A percentile compares a stretch with the other conserved stretches of the same genome.
Conservation (phyloP, 1,284 basidiomycete species). For the Trichosporon sp. region DNA sequence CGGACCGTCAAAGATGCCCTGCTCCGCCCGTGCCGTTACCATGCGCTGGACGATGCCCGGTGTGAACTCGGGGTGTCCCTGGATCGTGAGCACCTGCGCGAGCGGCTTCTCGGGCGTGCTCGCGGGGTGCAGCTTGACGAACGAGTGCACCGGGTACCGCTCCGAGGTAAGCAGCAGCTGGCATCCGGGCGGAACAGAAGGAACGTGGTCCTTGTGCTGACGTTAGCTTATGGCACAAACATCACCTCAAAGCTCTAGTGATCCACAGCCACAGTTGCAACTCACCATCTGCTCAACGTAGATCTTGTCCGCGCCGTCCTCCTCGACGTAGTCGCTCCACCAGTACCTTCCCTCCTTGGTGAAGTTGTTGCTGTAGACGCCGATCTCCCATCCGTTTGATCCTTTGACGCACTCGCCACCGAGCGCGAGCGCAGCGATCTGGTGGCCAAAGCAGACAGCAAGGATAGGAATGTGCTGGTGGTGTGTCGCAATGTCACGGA, state of each 20-base stretch:
- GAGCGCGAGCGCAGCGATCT: conserved; percentile 60
- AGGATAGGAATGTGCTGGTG: conserved; percentile 49
- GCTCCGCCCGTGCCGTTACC: conserved; percentile 54
- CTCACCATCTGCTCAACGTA: conserved; percentile 35
- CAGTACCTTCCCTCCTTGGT: conserved; percentile 57
- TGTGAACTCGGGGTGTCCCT: conserved; percentile 62
- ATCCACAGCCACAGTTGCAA: not conserved
- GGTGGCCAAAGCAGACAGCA: conserved; percentile 62
- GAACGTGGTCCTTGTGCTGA: conserved; percentile 59
- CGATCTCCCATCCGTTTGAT: conserved; percentile 60
- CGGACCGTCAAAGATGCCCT: conserved; percentile 56
- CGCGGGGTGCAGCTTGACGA: conserved; percentile 56
- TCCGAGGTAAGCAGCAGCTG: conserved; percentile 56
- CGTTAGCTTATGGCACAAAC: not conserved
- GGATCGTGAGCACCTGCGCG: conserved; percentile 57
- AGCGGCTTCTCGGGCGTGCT: conserved; percentile 51
- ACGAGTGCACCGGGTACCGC: conserved; percentile 58
- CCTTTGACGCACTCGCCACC: conserved; percentile 57
- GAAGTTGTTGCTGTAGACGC: conserved; percentile 56
- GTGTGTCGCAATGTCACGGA: conserved; percentile 37
- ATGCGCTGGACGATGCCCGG: conserved; percentile 58
- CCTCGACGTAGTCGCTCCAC: conserved; percentile 52
- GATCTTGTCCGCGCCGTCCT: conserved; percentile 48
- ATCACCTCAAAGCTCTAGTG: too few relatives aligned
- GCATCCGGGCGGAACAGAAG: conserved; percentile 57